Conservation (phyloP, 441 rosid genomes). For the Omphalea diandra region DNA sequence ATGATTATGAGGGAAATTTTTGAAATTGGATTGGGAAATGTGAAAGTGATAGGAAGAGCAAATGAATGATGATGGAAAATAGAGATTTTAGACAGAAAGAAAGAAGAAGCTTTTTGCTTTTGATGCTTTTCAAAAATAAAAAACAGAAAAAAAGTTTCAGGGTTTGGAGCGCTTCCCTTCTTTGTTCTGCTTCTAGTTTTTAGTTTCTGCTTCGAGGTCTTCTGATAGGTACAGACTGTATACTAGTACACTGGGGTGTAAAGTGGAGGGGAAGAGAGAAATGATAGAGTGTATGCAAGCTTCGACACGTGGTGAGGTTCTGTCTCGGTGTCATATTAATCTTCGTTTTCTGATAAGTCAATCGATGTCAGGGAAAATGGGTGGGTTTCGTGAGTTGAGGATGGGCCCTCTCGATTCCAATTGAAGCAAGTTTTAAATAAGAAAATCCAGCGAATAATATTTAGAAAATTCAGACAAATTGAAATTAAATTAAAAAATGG, state of each 20-base stretch:
- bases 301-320: not conserved
- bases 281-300: not conserved
- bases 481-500: not conserved
- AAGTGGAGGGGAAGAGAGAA: not conserved
- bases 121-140: too few relatives aligned
- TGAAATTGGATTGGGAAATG: slow-evolving; percentile 23
- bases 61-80: too few relatives aligned
- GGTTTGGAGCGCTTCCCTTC: slow-evolving; percentile 8
- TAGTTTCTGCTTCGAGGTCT: not conserved
- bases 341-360: not conserved
- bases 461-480: not conserved
- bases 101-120: slow-evolving; percentile 1
- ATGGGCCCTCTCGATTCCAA: not conserved
- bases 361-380: too few relatives aligned
- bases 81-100: slow-evolving; percentile 7
- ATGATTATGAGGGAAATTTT: slow-evolving; percentile 12
- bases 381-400: not conserved
- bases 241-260: not conserved
- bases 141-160: too few relatives aligned
- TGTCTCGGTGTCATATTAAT: not conserved
- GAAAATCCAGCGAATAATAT: not conserved
- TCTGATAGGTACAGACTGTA: slow-evolving; percentile 22
- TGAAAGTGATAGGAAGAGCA: slow-evolving; percentile 8
- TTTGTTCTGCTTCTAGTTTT: not conserved
- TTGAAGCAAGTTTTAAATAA: not conserved